Evolutionary conservation across 139 green algal species (phyloP).

Genomic region (Mesostigma viride): DNA sequence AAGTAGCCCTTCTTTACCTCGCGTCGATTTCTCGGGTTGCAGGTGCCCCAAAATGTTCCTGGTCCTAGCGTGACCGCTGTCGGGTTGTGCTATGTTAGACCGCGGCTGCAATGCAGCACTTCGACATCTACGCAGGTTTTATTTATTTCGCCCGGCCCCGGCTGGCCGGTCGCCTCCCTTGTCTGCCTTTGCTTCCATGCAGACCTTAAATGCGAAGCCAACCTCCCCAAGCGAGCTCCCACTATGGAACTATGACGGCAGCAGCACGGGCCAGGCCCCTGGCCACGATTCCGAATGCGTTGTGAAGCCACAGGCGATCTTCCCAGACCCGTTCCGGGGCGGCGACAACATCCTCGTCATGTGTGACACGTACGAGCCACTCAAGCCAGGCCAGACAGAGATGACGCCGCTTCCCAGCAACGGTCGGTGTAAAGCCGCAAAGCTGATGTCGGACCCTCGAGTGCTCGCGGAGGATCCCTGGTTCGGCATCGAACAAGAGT

Average conservation of each 20-base stretch:
- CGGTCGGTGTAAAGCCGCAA: not conserved
- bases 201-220: not conserved
- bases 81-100: too few relatives aligned
- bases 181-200: not conserved
- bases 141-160: too few relatives aligned
- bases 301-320: constrained; percentile 55
- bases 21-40: too few relatives aligned
- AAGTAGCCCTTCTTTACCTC: too few relatives aligned
- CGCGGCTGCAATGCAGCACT: not conserved
- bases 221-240: constrained; percentile 55
- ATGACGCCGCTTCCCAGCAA: not conserved
- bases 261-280: constrained; percentile 78
- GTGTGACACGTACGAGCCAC: not conserved
- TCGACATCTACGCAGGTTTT: not conserved
- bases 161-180: not conserved
- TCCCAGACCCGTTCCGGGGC: constrained; percentile 60
- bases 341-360: constrained; percentile 73
- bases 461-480: constrained; percentile 48
- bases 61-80: too few relatives aligned
- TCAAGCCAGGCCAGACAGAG: not conserved
- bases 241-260: constrained; percentile 94
- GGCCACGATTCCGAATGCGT: constrained; percentile 89
- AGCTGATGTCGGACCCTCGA: too few relatives aligned
- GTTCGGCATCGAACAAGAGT: constrained; percentile 97
- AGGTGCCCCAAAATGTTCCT: too few relatives aligned